A percentile compares a stretch with the other conserved stretches of the same genome.
Evolutionary conservation across 352 stramenopile species (phyloP).

Genomic region (Phytophthora europaea): DNA sequence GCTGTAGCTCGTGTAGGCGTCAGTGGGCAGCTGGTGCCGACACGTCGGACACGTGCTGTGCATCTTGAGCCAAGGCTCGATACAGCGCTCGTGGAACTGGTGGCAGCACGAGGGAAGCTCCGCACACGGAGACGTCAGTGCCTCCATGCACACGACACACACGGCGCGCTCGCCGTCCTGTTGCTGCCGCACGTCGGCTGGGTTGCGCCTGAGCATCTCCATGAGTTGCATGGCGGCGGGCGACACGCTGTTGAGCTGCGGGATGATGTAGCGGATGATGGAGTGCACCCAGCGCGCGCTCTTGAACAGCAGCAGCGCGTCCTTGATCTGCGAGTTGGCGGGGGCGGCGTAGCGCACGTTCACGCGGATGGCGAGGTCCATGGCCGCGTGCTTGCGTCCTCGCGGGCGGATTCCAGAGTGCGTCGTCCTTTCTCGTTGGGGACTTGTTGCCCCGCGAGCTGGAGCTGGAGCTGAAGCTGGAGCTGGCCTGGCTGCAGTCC

Average conservation of each 20-base stretch:
- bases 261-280: constrained; percentile 93
- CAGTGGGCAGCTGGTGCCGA: constrained; percentile 81
- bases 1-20: constrained; percentile 88
- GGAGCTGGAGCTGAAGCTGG: background rate
- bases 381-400: constrained; percentile 21
- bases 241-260: constrained; percentile 87
- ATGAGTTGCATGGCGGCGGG: constrained; percentile 71
- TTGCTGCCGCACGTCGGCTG: constrained; percentile 33
- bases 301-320: constrained; percentile 89
- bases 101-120: constrained; percentile 80
- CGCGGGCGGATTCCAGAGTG: constrained; percentile 25
- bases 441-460: constrained; percentile 3
- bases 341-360: constrained; percentile 90
- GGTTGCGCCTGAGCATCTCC: constrained; percentile 63
- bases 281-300: constrained; percentile 90
- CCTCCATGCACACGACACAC: constrained; percentile 91
- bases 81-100: constrained; percentile 83
- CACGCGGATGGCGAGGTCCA: constrained; percentile 91
- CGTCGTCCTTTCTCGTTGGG: constrained; percentile 25
- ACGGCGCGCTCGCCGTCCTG: constrained; percentile 35
- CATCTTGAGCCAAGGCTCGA: constrained; percentile 90
- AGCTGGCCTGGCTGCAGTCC: constrained; percentile 24
- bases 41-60: constrained; percentile 89
- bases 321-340: constrained; percentile 89
- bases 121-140: constrained; percentile 58